Base-by-base conservation (phyloP, 2,329 filamentous ascomycete genomes). In the Penicillium sp. region DNA sequence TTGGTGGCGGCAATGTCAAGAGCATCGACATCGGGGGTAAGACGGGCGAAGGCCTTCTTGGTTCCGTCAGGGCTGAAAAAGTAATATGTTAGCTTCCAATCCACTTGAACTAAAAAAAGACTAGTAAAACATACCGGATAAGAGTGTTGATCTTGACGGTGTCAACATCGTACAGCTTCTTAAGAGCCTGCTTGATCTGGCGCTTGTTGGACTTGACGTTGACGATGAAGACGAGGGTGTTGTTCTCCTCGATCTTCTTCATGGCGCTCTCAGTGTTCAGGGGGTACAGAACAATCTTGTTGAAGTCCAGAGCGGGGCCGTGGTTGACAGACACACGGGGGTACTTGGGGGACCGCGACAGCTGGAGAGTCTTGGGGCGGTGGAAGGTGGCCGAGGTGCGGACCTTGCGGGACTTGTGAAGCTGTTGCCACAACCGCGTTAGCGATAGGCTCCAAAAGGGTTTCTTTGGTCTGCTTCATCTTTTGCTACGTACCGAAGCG, bases 181-280 rank as follows among this genome's bases (percentile, higher is more conserved):
- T 99, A 70, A 99, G 84, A 65, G 93, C 90, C 74, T 87, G 84
- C 87, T 97, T 97, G 84, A 99, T 99, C 85, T 99, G 94, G 78
- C 92, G 88, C 91, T 99, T 99, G 88, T 99, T 99, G 80, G 93
- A 88, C 89, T 95, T 95, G 80, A 93, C 83, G 71, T 97, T 90
- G 76, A 95, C 91, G 72, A 96, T 96, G 86, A 97, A 97, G 77
- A 96, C 91, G 52, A 99, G 87, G 70, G 94, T 99, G 87, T 99
- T 99, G 88, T 99, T 92, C 89, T 99, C 94, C 86, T 99, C 94
- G 72, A 99, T 97, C 90, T 97, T 97, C 91, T 99, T 99, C 93
- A 99, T 97, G 75, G 95, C 94, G 76, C 89, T 94, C 89, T 99
- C 94, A 61, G 94, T 99, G 89, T 99, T 99, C 77, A 99, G 87